Conservation (phyloP, 352 stramenopile genomes). For the Globisporangium splendens region DNA sequence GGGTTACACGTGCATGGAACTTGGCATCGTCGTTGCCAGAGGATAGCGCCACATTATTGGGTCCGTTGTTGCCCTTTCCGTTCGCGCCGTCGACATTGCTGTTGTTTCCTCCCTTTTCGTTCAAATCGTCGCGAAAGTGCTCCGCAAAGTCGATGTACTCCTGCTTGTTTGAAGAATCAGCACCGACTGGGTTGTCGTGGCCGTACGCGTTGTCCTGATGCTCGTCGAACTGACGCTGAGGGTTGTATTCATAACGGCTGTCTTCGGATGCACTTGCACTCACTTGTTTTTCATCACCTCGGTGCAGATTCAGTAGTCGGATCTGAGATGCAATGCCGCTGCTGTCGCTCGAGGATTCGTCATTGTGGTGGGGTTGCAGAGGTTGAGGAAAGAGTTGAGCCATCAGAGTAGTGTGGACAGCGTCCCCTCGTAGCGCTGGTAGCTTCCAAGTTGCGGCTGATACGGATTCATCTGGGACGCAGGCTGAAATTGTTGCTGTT, state of each 20-base stretch:
- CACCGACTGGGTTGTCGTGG: not conserved
- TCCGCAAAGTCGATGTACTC: constrained; percentile 50
- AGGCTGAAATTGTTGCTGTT: constrained; percentile 1
- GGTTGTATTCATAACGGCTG: constrained; percentile 25
- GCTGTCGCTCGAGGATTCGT: not conserved
- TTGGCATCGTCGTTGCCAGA: constrained; percentile 28
- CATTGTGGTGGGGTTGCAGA: constrained; percentile 1
- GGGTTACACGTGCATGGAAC: constrained; percentile 70
- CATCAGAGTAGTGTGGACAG: not conserved
- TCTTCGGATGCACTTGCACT: not conserved
- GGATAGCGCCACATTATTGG: constrained; percentile 12
- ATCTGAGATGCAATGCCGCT: constrained; percentile 7
- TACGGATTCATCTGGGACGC: not conserved
- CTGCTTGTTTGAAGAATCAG: constrained; percentile 15
- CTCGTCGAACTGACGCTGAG: constrained; percentile 19
- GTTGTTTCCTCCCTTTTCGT: constrained; percentile 12
- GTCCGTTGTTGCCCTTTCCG: constrained; percentile 12
- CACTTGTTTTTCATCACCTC: not conserved
- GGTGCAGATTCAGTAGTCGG: constrained; percentile 2
- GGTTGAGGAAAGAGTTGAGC: not conserved
- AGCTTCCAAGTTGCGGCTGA: not conserved
- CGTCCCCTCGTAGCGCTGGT: not conserved
- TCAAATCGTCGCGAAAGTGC: constrained; percentile 37
- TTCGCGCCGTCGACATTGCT: constrained; percentile 5
- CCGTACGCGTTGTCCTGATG: not conserved